phyloP scores from a whole-genome alignment of 176 grass and related monocot species.

The Aegilops sharonensis region DNA sequence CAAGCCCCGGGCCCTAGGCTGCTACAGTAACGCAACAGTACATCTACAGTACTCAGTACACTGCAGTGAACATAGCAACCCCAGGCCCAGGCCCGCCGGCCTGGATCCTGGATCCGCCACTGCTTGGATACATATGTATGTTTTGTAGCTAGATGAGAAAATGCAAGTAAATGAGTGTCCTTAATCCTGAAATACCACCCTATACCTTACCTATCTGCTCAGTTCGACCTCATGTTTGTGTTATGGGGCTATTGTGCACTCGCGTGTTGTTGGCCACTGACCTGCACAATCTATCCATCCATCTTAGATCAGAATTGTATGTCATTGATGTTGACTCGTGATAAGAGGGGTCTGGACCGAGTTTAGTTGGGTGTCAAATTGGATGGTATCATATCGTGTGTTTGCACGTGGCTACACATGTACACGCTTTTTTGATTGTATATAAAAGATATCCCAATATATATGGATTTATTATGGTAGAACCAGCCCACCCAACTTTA shows the following conservation, averaged over 20 bases:
- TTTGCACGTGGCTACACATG: too few relatives aligned
- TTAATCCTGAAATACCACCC: neutral
- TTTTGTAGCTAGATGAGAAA: neutral
- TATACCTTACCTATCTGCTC: neutral
- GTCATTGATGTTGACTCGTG: neutral
- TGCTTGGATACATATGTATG: neutral
- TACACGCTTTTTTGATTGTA: too few relatives aligned
- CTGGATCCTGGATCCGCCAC: too few relatives aligned
- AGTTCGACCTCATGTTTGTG: neutral
- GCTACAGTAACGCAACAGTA: too few relatives aligned
- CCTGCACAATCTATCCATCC: slow-evolving; percentile 1
- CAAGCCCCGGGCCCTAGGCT: too few relatives aligned
- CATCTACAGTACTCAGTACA: too few relatives aligned
- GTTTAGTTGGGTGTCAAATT: neutral
- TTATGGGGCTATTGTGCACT: neutral
- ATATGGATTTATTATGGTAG: too few relatives aligned
- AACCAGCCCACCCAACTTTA: too few relatives aligned
- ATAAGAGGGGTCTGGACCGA: neutral
- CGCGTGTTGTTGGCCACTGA: neutral
- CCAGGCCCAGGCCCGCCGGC: too few relatives aligned
- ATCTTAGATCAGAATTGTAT: neutral
- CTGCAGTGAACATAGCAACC: too few relatives aligned
- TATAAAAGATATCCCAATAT: too few relatives aligned
- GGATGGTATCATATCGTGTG: too few relatives aligned
- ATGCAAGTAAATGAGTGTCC: neutral